Evolutionary conservation across 768 basidiomycete genomes (phyloP).

Genomic region (Pleurotus djamor): DNA sequence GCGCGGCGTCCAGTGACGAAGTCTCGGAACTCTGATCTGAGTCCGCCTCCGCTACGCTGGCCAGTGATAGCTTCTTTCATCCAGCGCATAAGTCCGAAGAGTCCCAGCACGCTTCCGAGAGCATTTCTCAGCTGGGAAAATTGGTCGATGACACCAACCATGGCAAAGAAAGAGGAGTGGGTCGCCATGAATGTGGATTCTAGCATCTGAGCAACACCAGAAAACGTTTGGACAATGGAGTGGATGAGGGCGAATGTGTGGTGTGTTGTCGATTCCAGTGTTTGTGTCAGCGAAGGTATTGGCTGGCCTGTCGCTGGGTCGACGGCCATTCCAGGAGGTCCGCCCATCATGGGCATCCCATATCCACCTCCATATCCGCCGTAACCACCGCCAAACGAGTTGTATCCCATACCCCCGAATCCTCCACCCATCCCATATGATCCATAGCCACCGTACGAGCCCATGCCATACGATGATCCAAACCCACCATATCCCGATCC

Average conservation of each 20-base stretch:
- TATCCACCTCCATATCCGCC: slow-evolving; percentile 37
- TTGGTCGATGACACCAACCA: slow-evolving; percentile 96
- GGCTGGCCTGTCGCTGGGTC: slow-evolving; percentile 26
- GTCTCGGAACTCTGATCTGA: slow-evolving; percentile 71
- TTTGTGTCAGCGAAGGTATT: slow-evolving; percentile 76
- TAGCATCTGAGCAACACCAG: slow-evolving; percentile 95
- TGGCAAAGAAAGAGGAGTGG: slow-evolving; percentile 92
- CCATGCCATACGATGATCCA: slow-evolving; percentile 32
- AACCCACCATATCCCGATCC: slow-evolving; percentile 37
- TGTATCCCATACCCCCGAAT: slow-evolving; percentile 25
- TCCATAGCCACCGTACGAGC: slow-evolving; percentile 38
- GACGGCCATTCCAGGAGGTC: slow-evolving; percentile 20
- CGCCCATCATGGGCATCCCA: slow-evolving; percentile 18
- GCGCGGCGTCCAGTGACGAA: slow-evolving; percentile 65
- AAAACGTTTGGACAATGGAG: slow-evolving; percentile 93
- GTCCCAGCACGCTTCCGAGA: slow-evolving; percentile 87
- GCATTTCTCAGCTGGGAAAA: slow-evolving; percentile 90
- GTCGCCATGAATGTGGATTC: slow-evolving; percentile 98
- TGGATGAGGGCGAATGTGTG: slow-evolving; percentile 93
- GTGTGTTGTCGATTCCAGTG: slow-evolving; percentile 86
- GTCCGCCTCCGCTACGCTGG: slow-evolving; percentile 20
- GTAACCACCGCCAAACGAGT: slow-evolving; percentile 21
- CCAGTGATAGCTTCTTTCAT: slow-evolving; percentile 64
- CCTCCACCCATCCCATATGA: slow-evolving; percentile 42
- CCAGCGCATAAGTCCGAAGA: slow-evolving; percentile 91